A percentile compares a stretch with the other conserved stretches of the same genome.
phyloP scores from a whole-genome alignment of 495 filamentous ascomycete genomes.

The Alectoria sarmentosa region DNA sequence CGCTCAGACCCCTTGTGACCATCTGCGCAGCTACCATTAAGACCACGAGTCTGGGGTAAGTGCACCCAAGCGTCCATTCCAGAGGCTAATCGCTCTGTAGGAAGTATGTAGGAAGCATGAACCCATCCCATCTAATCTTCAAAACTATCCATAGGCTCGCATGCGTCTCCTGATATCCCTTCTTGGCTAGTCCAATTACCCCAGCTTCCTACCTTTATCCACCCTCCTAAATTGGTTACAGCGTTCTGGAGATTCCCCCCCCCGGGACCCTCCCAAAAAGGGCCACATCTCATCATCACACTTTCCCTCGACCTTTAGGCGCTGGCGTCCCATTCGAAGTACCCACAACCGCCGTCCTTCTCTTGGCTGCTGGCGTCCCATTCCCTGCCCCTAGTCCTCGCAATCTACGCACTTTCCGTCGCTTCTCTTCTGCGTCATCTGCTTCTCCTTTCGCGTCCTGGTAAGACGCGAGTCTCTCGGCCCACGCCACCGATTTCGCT shows the following conservation, averaged over 20 bases:
- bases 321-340: constrained; percentile 24
- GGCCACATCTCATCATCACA: constrained; percentile 3
- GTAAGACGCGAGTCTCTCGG: constrained; percentile 25
- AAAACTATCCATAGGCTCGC: constrained; percentile 19
- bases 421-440: constrained; percentile 23
- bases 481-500: constrained; percentile 25
- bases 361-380: constrained; percentile 23
- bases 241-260: not conserved
- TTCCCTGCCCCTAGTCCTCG: constrained; percentile 21
- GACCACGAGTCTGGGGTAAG: not conserved
- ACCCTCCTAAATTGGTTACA: constrained; percentile 3
- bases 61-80: not conserved
- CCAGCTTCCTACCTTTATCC: constrained; percentile 3
- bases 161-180: constrained; percentile 5
- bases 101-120: not conserved
- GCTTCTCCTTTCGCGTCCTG: constrained; percentile 19
- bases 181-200: constrained; percentile 5
- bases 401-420: constrained; percentile 22
- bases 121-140: constrained; percentile 3
- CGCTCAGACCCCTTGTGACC: constrained; percentile 11
- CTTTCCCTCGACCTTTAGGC: constrained; percentile 23
- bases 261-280: too few species aligned
- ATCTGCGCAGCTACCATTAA: not conserved
- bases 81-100: not conserved
- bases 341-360: constrained; percentile 18